A percentile compares a stretch with the other conserved stretches of the same genome.
Evolutionary conservation across 1,284 basidiomycete genomes (phyloP).

Genomic region (Coriolopsis trogii): DNA sequence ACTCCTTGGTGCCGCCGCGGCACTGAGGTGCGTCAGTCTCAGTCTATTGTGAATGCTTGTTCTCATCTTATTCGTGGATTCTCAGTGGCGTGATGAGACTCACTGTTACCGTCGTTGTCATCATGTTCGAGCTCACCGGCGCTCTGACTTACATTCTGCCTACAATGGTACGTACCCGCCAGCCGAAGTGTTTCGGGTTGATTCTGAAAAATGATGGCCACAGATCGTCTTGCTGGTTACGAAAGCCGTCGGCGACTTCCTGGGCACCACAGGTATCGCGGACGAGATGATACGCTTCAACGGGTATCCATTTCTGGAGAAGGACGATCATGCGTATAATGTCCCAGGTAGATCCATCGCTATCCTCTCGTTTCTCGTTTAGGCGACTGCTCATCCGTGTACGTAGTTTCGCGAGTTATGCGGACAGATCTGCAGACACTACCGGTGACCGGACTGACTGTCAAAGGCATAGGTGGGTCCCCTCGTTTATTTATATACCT

Average conservation of each 20-base stretch:
- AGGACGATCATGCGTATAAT: conserved; percentile 90
- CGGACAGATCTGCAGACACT: conserved; percentile 77
- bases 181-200: too few species aligned
- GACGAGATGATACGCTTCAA: conserved; percentile 98
- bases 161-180: conserved; percentile 81
- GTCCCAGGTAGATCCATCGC: conserved; percentile 67
- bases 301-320: conserved; percentile 95
- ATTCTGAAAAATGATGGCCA: too few species aligned
- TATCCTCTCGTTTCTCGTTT: background rate
- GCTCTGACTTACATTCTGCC: conserved; percentile 97
- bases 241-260: conserved; percentile 95
- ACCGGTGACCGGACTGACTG: conserved; percentile 73
- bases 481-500: too few species aligned
- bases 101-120: conserved; percentile 97
- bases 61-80: background rate
- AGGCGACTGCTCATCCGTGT: background rate
- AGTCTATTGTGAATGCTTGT: background rate
- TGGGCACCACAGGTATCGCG: conserved; percentile 92
- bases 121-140: conserved; percentile 99
- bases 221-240: conserved; percentile 96
- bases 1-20: conserved; percentile 91
- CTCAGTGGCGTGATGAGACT: conserved; percentile 92
- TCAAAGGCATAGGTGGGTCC: conserved; percentile 78
- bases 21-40: conserved; percentile 70
- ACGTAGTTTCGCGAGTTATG: conserved; percentile 87